Evolutionary conservation across 768 basidiomycete genomes (phyloP).

Genomic region (Clathrus columnatus): DNA sequence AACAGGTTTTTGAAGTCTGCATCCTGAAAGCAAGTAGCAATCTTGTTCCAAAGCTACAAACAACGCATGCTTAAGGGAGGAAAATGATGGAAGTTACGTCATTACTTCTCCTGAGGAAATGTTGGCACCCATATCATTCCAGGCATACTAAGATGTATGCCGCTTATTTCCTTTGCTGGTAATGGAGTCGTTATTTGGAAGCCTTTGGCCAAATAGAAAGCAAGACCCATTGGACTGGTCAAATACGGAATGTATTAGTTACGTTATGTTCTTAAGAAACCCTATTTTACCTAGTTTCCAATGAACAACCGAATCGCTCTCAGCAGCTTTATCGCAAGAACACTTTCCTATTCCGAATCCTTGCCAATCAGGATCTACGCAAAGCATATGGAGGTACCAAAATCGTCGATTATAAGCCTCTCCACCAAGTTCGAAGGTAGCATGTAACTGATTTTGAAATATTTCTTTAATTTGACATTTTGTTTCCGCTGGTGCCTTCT

Average conservation of each 20-base stretch:
- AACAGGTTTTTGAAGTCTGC: too few species aligned
- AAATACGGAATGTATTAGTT: neutral
- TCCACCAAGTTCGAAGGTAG: neutral
- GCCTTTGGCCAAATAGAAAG: constrained; percentile 4
- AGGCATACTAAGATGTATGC: neutral
- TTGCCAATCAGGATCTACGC: constrained; percentile 7
- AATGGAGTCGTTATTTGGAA: neutral
- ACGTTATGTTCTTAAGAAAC: too few species aligned
- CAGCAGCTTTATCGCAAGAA: constrained; percentile 1
- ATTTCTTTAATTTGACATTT: neutral
- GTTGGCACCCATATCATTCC: constrained; percentile 9
- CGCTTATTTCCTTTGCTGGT: neutral
- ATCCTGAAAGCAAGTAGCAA: too few species aligned
- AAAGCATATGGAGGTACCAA: constrained; percentile 8
- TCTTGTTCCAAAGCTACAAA: too few species aligned
- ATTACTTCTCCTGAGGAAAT: neutral
- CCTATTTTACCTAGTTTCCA: neutral
- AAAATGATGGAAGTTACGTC: too few species aligned
- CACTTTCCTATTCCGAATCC: constrained; percentile 3
- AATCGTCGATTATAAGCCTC: neutral
- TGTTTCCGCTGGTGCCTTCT: neutral
- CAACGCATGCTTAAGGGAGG: too few species aligned
- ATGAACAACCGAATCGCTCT: neutral
- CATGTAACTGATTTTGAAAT: neutral
- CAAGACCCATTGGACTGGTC: neutral